Percentiles rank a stretch among this genome's conserved stretches.
These are phyloP conservation scores for Fusarium burgessii DNA, from an alignment of 2,329 filamentous ascomycete species.

Conservation along the genomic window DNA sequence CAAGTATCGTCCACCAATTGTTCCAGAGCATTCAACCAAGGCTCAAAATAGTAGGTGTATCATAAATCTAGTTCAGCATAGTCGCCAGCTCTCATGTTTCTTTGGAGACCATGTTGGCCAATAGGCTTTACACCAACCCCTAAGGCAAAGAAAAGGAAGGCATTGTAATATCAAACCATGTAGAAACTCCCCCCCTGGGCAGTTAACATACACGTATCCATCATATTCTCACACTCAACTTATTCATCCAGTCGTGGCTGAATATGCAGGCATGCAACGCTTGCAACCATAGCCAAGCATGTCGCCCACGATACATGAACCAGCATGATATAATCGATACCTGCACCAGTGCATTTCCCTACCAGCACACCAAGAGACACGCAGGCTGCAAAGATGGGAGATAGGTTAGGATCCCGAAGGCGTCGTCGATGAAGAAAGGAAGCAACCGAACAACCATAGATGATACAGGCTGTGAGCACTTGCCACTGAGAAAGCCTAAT, in stretches of 20 bases:
- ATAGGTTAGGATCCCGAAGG: constrained; percentile 30
- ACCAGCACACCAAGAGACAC: constrained; percentile 30
- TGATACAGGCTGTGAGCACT: constrained; percentile 38
- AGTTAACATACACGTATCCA: constrained; percentile 10
- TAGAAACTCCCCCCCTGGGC: not conserved
- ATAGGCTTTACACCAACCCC: not conserved
- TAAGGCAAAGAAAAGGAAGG: not conserved
- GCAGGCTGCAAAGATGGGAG: constrained; percentile 37
- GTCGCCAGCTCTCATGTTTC: not conserved
- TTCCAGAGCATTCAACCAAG: not conserved
- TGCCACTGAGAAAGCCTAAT: constrained; percentile 36
- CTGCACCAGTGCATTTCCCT: constrained; percentile 37
- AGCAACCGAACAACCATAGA: constrained; percentile 42
- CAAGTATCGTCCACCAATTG: not conserved
- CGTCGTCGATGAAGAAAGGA: constrained; percentile 43
- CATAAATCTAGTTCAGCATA: not conserved
- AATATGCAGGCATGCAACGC: constrained; percentile 24
- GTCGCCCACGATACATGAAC: constrained; percentile 45
- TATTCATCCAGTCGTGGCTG: constrained; percentile 15
- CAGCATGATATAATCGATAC: constrained; percentile 39
- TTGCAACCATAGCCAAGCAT: constrained; percentile 43
- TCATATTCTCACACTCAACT: not conserved
- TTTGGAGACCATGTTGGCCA: not conserved
- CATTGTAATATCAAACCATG: not conserved
- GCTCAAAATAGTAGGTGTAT: not conserved